Conservation (phyloP, 345 rosid species). For the Eucalyptus lansdowneana region DNA sequence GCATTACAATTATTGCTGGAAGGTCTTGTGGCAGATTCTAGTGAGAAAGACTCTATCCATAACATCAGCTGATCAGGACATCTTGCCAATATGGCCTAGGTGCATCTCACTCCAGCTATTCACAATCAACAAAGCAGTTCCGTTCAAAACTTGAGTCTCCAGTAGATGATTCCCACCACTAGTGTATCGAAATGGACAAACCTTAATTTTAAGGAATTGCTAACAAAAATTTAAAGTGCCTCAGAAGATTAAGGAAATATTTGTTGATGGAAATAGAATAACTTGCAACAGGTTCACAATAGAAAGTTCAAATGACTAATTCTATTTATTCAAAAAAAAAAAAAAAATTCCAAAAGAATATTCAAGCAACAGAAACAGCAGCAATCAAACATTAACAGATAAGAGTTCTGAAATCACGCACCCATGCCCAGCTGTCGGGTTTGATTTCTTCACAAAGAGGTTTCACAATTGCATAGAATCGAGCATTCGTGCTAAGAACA, state of each 20-base stretch:
- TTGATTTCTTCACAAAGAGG: constrained; percentile 53
- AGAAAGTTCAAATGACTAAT: background rate
- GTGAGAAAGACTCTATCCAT: background rate
- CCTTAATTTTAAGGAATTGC: background rate
- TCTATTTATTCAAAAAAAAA: background rate
- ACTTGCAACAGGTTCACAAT: background rate
- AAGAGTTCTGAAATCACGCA: constrained; percentile 5
- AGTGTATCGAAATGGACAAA: background rate
- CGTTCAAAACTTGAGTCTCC: background rate
- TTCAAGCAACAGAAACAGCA: background rate
- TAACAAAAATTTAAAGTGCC: background rate
- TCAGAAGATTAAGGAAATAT: background rate
- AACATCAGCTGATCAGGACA: background rate
- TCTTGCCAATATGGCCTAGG: background rate
- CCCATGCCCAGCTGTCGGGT: constrained; percentile 91
- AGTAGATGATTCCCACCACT: background rate
- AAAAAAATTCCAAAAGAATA: background rate
- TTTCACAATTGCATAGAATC: constrained; percentile 82
- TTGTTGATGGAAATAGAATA: background rate
- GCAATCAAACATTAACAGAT: background rate
- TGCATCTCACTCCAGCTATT: background rate
- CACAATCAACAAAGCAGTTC: background rate
- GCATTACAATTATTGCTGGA: background rate
- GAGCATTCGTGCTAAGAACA: constrained; percentile 86
- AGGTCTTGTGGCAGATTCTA: background rate